Evolutionary conservation across 768 basidiomycete species (phyloP).

Genomic region (Podaxis mareebaensis): DNA sequence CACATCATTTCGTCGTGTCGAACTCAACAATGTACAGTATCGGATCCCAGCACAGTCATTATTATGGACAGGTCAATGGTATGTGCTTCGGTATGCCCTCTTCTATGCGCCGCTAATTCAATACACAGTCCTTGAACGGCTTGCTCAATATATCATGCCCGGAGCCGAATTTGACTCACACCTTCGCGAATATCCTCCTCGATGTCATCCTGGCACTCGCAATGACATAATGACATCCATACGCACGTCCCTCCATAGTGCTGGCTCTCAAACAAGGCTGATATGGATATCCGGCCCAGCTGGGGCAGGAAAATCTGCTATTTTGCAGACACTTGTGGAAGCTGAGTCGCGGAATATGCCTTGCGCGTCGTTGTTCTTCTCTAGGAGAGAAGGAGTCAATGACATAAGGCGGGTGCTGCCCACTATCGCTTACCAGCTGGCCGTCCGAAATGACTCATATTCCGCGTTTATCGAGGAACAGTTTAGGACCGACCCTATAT

Average conservation of each 20-base stretch:
- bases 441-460: background rate
- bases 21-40: conserved; percentile 6
- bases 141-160: background rate
- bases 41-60: conserved; percentile 7
- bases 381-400: background rate
- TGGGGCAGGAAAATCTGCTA: conserved; percentile 8
- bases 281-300: conserved; percentile 6
- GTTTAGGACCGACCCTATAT: background rate
- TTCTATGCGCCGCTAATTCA: no score
- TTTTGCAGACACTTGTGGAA: conserved; percentile 10
- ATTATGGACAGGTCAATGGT: background rate
- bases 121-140: background rate
- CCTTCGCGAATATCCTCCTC: conserved; percentile 5
- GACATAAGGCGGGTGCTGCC: background rate
- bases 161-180: background rate
- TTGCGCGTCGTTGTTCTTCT: background rate
- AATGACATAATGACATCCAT: background rate
- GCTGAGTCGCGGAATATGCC: background rate
- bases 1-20: conserved; percentile 3
- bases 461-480: background rate
- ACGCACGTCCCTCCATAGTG: background rate
- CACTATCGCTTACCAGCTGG: conserved; percentile 2
- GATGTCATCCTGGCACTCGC: conserved; percentile 7
- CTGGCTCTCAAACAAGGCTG: background rate
- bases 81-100: background rate